Conservation (phyloP, 129 eudicot genomes). For the Deinandra increscens region DNA sequence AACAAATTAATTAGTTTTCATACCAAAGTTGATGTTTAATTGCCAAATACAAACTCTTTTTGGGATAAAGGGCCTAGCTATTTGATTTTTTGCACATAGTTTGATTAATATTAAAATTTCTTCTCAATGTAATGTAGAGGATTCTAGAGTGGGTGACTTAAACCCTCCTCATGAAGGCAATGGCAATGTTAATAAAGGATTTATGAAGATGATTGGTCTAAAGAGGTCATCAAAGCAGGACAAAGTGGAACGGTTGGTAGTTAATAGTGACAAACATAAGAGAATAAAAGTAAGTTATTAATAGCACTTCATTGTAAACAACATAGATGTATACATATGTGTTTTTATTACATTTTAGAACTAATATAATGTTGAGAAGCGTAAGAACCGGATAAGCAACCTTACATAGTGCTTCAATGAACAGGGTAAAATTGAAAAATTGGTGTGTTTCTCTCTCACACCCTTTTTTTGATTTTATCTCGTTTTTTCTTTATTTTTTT, state of each 20-base stretch:
- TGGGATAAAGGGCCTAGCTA: not conserved
- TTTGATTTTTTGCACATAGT: not conserved
- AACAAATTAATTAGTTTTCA: not conserved
- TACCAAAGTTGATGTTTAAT: not conserved
- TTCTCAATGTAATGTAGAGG: constrained; percentile 37
- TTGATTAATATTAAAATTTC: not conserved
- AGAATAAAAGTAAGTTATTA: constrained; percentile 58
- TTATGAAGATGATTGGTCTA: constrained; percentile 67
- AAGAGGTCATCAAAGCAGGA: constrained; percentile 54
- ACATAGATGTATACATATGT: not conserved
- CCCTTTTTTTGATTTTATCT: too few relatives aligned
- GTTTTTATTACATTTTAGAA: too few relatives aligned
- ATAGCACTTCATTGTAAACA: not conserved
- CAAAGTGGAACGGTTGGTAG: constrained; percentile 34
- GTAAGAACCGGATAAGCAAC: too few relatives aligned
- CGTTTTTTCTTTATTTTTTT: too few relatives aligned
- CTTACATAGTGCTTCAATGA: too few relatives aligned
- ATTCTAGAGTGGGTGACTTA: constrained; percentile 34
- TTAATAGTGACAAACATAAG: constrained; percentile 38
- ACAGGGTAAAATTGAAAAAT: too few relatives aligned
- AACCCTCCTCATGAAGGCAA: constrained; percentile 23
- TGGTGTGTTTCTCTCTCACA: too few relatives aligned
- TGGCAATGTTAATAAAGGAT: constrained; percentile 46
- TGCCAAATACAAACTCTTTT: not conserved
- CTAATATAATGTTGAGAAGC: too few relatives aligned